phyloP scores from a whole-genome alignment of 1,139 yeast genomes.

The Yamadazyma triangularis region DNA sequence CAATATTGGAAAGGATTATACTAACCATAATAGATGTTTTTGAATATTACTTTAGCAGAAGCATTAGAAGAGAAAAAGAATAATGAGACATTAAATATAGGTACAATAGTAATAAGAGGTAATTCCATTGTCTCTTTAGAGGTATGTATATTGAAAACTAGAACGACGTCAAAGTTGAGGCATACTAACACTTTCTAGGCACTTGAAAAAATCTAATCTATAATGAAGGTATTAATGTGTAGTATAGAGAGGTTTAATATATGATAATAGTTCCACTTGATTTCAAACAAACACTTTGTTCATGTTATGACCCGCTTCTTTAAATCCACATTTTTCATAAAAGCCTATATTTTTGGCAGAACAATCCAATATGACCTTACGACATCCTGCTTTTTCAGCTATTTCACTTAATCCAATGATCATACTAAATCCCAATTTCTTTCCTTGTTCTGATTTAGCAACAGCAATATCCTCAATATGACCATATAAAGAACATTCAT shows the following conservation, averaged over 20 bases:
- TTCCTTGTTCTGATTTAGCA: conserved; percentile 71
- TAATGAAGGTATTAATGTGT: not conserved
- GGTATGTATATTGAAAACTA: conserved; percentile 24
- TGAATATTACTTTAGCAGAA: conserved; percentile 70
- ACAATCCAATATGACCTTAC: conserved; percentile 89
- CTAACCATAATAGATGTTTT: conserved; percentile 39
- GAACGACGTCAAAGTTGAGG: too few relatives aligned
- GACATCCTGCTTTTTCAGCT: conserved; percentile 64
- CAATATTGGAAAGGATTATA: not conserved
- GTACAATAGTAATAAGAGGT: conserved; percentile 58
- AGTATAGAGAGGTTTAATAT: not conserved
- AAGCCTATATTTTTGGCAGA: conserved; percentile 75
- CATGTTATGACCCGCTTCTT: conserved; percentile 75
- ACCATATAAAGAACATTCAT: conserved; percentile 80
- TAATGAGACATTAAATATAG: conserved; percentile 52
- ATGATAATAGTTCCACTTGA: too few relatives aligned
- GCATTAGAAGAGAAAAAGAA: conserved; percentile 58
- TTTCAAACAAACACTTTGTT: not conserved
- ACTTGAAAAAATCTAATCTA: conserved; percentile 22
- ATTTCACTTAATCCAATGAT: conserved; percentile 58
- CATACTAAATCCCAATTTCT: conserved; percentile 66
- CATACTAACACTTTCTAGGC: conserved; percentile 23
- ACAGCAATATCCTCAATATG: conserved; percentile 96
- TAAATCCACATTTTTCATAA: conserved; percentile 81
- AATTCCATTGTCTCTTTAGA: conserved; percentile 58